Conservation (phyloP, 2,329 filamentous ascomycete genomes). For the Aspergillus fumigatus region DNA sequence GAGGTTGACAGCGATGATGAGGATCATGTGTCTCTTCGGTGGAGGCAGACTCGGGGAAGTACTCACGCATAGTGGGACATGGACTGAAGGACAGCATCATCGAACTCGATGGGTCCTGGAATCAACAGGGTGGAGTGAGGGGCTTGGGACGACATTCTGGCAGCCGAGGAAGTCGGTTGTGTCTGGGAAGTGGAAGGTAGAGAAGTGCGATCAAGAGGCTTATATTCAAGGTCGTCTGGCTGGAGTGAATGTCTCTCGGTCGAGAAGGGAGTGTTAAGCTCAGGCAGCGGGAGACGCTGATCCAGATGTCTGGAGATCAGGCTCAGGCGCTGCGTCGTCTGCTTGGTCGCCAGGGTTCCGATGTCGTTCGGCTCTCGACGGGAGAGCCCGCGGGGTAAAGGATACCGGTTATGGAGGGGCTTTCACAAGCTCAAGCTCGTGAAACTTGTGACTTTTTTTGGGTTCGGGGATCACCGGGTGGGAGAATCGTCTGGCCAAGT, state of each 20-base stretch:
- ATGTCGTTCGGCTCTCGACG: constrained; percentile 30
- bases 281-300: constrained; percentile 49
- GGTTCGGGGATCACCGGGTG: constrained; percentile 23
- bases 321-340: constrained; percentile 49
- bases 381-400: constrained; percentile 27
- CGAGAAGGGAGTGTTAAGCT: constrained; percentile 61
- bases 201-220: constrained; percentile 34
- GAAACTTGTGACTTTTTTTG: no score
- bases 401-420: constrained; percentile 15
- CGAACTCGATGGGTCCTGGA: constrained; percentile 95
- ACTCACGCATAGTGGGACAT: constrained; percentile 78
- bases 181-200: constrained; percentile 8
- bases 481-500: background rate
- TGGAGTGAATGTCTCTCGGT: constrained; percentile 52
- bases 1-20: background rate
- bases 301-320: constrained; percentile 60
- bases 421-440: background rate
- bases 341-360: constrained; percentile 47
- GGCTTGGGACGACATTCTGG: constrained; percentile 55
- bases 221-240: constrained; percentile 52
- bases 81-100: constrained; percentile 89
- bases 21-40: background rate
- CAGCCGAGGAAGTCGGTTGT: constrained; percentile 19
- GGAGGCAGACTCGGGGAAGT: constrained; percentile 3
- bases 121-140: constrained; percentile 77